Percentiles rank a stretch among this genome's conserved stretches.
Conservation (phyloP, 2,329 filamentous ascomycete genomes). For the Macrophomina phaseolina region DNA sequence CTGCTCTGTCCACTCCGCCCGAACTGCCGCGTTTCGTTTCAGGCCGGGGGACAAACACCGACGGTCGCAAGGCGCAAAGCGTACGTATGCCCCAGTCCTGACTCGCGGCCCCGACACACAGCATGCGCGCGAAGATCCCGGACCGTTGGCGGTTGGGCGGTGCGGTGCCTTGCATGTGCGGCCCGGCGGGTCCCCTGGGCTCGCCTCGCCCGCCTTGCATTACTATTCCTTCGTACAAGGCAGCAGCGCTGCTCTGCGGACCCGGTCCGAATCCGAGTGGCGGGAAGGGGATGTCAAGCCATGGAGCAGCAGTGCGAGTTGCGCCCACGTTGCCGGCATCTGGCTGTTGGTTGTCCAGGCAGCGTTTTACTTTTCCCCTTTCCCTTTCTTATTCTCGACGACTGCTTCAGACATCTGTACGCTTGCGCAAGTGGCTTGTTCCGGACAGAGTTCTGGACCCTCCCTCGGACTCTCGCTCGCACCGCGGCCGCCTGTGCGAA, state of each 20-base stretch:
- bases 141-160: too few relatives aligned
- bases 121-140: too few relatives aligned
- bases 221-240: too few relatives aligned
- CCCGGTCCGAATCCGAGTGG: too few relatives aligned
- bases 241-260: too few relatives aligned
- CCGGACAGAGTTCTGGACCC: neutral
- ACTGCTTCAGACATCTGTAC: neutral
- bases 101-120: neutral
- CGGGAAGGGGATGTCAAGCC: too few relatives aligned
- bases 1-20: neutral
- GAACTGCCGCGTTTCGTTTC: neutral
- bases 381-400: neutral
- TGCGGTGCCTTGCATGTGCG: too few relatives aligned
- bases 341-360: neutral
- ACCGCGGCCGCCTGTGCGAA: neutral
- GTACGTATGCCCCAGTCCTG: neutral
- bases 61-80: neutral
- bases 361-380: too few relatives aligned
- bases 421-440: neutral
- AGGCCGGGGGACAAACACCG: neutral
- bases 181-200: too few relatives aligned
- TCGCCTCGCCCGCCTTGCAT: too few relatives aligned
- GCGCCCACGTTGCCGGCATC: neutral
- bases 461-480: neutral
- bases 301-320: neutral